Conservation (phyloP, 768 basidiomycete genomes). For the Cantharellus anzutake region DNA sequence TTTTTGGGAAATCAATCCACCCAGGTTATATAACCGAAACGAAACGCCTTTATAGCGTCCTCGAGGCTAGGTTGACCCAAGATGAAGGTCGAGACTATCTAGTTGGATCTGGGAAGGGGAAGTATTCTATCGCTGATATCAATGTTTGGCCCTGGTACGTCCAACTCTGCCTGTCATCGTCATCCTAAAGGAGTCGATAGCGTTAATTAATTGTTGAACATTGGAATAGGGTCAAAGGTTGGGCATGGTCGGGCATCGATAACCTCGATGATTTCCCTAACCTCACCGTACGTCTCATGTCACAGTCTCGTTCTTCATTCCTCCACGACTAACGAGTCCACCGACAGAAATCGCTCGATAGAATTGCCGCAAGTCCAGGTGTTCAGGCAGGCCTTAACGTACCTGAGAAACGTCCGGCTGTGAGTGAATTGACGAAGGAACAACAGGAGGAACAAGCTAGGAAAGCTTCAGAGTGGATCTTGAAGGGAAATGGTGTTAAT, state of each 20-base stretch:
- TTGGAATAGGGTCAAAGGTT: constrained; percentile 33
- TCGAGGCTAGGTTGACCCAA: constrained; percentile 48
- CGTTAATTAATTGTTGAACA: constrained; percentile 1
- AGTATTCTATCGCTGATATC: constrained; percentile 51
- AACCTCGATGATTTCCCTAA: constrained; percentile 43
- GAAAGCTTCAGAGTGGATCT: no score
- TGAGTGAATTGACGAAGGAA: no score
- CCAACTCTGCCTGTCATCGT: neutral
- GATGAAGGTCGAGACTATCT: constrained; percentile 65
- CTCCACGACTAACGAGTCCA: no score
- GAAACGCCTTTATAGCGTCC: constrained; percentile 62
- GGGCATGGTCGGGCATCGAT: constrained; percentile 29
- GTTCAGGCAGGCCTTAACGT: no score
- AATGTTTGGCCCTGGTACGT: constrained; percentile 45
- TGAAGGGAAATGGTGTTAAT: no score
- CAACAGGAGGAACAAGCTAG: no score
- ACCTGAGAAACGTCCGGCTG: no score
- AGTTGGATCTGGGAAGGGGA: constrained; percentile 52
- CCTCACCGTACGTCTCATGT: constrained; percentile 30
- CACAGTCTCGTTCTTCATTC: no score
- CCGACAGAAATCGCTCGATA: no score
- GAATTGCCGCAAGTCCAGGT: no score
- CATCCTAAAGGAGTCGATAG: neutral
- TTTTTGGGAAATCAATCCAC: constrained; percentile 1
- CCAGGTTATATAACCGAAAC: constrained; percentile 58